Conservation (phyloP, 1,139 yeast genomes). For the Suhomyces terraborum region DNA sequence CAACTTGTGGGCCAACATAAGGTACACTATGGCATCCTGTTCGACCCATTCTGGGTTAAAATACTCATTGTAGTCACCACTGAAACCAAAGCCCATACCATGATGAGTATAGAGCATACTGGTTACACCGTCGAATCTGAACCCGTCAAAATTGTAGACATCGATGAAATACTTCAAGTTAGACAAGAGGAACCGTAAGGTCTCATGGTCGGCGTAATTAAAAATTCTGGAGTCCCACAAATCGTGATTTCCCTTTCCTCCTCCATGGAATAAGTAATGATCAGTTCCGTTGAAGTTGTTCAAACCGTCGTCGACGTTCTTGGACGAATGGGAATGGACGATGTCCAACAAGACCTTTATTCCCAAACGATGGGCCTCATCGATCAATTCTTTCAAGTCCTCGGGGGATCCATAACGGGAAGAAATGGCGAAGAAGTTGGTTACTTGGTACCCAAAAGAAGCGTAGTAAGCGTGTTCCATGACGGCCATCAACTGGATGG, state of each 20-base stretch:
- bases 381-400: slow-evolving; percentile 85
- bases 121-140: slow-evolving; percentile 95
- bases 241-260: slow-evolving; percentile 80
- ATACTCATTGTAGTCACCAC: slow-evolving; percentile 93
- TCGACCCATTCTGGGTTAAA: slow-evolving; percentile 82
- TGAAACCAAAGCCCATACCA: slow-evolving; percentile 85
- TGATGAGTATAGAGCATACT: slow-evolving; percentile 91
- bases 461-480: slow-evolving; percentile 99
- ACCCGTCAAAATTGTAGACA: slow-evolving; percentile 88
- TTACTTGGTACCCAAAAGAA: slow-evolving; percentile 93
- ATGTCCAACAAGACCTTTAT: slow-evolving; percentile 85
- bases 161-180: slow-evolving; percentile 84
- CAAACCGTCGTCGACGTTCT: slow-evolving; percentile 90
- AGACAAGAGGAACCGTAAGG: slow-evolving; percentile 82
- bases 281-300: slow-evolving; percentile 95
- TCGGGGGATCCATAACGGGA: slow-evolving; percentile 95
- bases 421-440: slow-evolving; percentile 86
- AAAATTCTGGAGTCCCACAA: slow-evolving; percentile 95
- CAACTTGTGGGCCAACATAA: slow-evolving; percentile 85
- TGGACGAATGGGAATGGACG: slow-evolving; percentile 95
- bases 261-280: slow-evolving; percentile 90
- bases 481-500: slow-evolving; percentile 94
- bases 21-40: slow-evolving; percentile 79
- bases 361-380: slow-evolving; percentile 88
- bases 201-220: slow-evolving; percentile 89